Evolutionary conservation across 805 yeast species (phyloP).

Genomic region (Lipomyces sp.): DNA sequence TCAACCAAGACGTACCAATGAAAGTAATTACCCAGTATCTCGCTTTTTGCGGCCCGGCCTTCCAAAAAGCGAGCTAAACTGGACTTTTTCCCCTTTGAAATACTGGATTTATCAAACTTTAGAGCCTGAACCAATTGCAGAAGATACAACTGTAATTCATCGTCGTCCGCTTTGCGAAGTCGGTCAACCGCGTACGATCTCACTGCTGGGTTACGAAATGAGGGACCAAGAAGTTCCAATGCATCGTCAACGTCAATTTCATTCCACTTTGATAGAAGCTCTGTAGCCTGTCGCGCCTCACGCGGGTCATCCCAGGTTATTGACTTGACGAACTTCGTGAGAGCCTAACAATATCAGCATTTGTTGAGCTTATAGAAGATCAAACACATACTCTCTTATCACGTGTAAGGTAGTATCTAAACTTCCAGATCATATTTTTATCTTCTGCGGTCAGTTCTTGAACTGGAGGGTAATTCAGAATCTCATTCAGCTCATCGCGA

Average conservation of each 20-base stretch:
- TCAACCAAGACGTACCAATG: conserved; percentile 94
- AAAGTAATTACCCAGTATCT: conserved; percentile 74
- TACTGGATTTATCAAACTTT: conserved; percentile 62
- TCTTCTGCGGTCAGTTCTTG: conserved; percentile 80
- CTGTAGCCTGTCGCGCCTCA: conserved; percentile 80
- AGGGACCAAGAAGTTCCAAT: conserved; percentile 79
- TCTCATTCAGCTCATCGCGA: conserved; percentile 70
- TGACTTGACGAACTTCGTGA: conserved; percentile 83
- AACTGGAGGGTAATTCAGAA: conserved; percentile 80
- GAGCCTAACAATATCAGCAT: conserved; percentile 45
- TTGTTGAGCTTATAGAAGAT: no score
- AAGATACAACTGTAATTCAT: conserved; percentile 72
- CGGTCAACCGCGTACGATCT: conserved; percentile 89
- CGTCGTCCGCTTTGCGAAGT: conserved; percentile 74
- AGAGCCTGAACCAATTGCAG: conserved; percentile 91
- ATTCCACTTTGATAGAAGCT: conserved; percentile 69
- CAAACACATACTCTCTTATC: conserved; percentile 52
- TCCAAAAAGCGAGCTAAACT: conserved; percentile 65
- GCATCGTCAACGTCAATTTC: conserved; percentile 84
- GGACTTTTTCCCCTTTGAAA: conserved; percentile 37
- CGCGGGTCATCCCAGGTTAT: conserved; percentile 85
- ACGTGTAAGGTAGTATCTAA: conserved; percentile 76
- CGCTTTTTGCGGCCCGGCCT: conserved; percentile 67
- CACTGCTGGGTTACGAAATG: conserved; percentile 72
- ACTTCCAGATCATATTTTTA: conserved; percentile 87